Conservation (phyloP, 208 protist genomes). For the Trypanosoma vivax region DNA sequence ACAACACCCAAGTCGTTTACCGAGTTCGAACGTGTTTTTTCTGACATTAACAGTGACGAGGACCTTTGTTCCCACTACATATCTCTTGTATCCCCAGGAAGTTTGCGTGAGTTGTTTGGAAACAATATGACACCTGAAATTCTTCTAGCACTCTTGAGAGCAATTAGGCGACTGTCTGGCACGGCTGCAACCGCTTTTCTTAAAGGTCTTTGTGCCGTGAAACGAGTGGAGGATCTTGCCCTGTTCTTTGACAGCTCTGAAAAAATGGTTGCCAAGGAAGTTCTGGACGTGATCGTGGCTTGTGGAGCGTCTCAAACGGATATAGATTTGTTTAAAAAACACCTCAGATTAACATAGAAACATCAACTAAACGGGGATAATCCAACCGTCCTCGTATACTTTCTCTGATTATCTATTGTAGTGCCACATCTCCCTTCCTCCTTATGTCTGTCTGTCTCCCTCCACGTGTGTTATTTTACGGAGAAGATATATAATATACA, state of each 20-base stretch:
- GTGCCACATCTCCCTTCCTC: no score
- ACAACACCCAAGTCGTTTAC: slow-evolving; percentile 71
- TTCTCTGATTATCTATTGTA: no score
- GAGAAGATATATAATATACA: no score
- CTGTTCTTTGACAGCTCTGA: slow-evolving; percentile 76
- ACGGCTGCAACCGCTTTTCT: slow-evolving; percentile 43
- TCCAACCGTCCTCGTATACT: background rate
- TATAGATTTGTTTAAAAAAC: slow-evolving; percentile 38
- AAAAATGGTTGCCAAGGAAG: slow-evolving; percentile 48
- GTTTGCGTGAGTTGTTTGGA: slow-evolving; percentile 56
- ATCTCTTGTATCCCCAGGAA: slow-evolving; percentile 43
- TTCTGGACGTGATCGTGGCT: slow-evolving; percentile 39
- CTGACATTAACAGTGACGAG: slow-evolving; percentile 40
- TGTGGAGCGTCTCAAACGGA: slow-evolving; percentile 39
- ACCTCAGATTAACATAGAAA: slow-evolving; percentile 29
- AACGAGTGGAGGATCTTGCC: slow-evolving; percentile 68
- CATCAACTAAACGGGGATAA: background rate
- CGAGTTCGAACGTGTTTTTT: slow-evolving; percentile 84
- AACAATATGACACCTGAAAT: slow-evolving; percentile 85
- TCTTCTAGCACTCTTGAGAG: slow-evolving; percentile 50
- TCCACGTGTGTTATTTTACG: no score
- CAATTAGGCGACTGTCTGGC: slow-evolving; percentile 28
- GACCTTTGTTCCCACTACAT: slow-evolving; percentile 69
- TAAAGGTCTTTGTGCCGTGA: slow-evolving; percentile 64
- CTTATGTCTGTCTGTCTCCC: no score